Evolutionary conservation across 1,139 yeast genomes (phyloP).

Genomic region (Geotrichum candidum): DNA sequence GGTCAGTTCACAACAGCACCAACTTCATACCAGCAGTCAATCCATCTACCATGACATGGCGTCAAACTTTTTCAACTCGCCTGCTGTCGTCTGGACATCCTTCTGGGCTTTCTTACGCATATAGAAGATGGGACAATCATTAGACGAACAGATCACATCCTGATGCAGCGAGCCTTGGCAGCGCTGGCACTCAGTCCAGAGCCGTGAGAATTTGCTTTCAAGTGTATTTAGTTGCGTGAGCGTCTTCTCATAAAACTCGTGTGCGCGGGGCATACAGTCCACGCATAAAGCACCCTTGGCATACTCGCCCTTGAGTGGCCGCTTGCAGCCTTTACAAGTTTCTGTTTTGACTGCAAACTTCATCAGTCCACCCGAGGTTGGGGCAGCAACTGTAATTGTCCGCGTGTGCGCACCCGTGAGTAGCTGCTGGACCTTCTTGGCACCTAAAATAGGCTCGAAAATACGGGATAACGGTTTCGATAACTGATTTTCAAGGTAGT

Average conservation of each 20-base stretch:
- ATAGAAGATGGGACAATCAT: constrained; percentile 95
- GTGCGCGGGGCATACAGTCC: constrained; percentile 69
- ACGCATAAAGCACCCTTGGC: constrained; percentile 77
- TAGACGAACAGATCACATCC: constrained; percentile 90
- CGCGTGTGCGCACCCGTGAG: constrained; percentile 74
- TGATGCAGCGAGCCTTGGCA: constrained; percentile 96
- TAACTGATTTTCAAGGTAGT: constrained; percentile 87
- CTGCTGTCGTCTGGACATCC: constrained; percentile 64
- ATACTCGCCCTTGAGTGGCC: constrained; percentile 59
- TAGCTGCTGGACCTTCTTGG: constrained; percentile 69
- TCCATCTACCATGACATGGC: constrained; percentile 46
- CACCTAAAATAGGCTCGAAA: constrained; percentile 93
- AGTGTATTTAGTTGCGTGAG: constrained; percentile 72
- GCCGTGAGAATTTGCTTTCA: constrained; percentile 75
- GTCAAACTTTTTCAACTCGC: constrained; percentile 70
- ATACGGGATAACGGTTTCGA: constrained; percentile 90
- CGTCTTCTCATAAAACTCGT: constrained; percentile 72
- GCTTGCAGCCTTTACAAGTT: constrained; percentile 79
- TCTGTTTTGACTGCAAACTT: constrained; percentile 86
- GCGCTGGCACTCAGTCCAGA: constrained; percentile 98
- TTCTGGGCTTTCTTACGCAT: constrained; percentile 95
- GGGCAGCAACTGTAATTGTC: constrained; percentile 62
- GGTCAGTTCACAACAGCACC: not conserved
- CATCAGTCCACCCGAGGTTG: constrained; percentile 74
- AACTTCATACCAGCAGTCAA: not conserved